Conservation (phyloP, 177 flowering plant species). For the Telopea speciosissima region DNA sequence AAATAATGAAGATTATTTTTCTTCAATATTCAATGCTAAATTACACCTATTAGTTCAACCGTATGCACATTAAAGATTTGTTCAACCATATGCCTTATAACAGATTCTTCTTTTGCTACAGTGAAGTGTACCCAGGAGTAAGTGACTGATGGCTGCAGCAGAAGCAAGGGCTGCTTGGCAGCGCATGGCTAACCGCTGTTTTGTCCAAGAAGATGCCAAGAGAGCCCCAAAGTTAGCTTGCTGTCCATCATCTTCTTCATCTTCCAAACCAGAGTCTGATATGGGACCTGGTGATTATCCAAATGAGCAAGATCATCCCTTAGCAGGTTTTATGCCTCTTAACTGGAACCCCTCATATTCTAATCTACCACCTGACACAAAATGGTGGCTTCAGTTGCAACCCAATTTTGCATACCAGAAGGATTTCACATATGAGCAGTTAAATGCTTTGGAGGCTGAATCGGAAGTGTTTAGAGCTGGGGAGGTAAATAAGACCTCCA, state of each 20-base stretch:
- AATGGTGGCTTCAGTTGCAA: slow-evolving; percentile 74
- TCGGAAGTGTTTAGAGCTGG: slow-evolving; percentile 24
- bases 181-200: slow-evolving; percentile 79
- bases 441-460: slow-evolving; percentile 37
- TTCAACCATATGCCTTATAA: neutral
- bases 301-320: slow-evolving; percentile 30
- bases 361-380: slow-evolving; percentile 39
- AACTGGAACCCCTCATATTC: slow-evolving; percentile 38
- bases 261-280: slow-evolving; percentile 42
- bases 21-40: too few relatives aligned
- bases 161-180: slow-evolving; percentile 98
- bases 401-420: slow-evolving; percentile 42
- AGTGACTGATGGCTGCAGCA: slow-evolving; percentile 70
- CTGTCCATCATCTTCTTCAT: slow-evolving; percentile 57
- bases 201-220: slow-evolving; percentile 96
- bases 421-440: slow-evolving; percentile 41
- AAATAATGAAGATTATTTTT: neutral
- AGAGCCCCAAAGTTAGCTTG: slow-evolving; percentile 87
- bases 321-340: slow-evolving; percentile 36
- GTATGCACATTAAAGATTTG: too few relatives aligned
- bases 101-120: slow-evolving; percentile 6
- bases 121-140: slow-evolving; percentile 22
- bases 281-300: slow-evolving; percentile 31
- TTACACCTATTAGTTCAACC: too few relatives aligned
- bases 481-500: slow-evolving; percentile 14